Evolutionary conservation across 2,329 filamentous ascomycete species (phyloP).

Genomic region (Aspergillus sergii): DNA sequence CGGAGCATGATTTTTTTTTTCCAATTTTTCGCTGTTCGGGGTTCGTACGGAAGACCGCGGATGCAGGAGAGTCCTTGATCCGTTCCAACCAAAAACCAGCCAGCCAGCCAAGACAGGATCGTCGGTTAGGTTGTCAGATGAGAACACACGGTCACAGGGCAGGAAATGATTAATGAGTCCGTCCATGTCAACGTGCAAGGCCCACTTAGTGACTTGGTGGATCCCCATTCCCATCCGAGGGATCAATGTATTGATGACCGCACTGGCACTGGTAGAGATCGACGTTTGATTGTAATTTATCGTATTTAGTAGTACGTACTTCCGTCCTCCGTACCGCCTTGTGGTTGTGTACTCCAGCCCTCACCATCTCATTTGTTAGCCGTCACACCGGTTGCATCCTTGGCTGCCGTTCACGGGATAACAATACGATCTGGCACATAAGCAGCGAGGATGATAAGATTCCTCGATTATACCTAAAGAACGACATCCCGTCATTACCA

Average conservation of each 20-base stretch:
- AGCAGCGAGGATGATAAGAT: neutral
- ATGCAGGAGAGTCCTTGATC: constrained; percentile 15
- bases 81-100: constrained; percentile 5
- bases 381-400: neutral
- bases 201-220: constrained; percentile 7
- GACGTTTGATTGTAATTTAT: constrained; percentile 7
- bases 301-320: neutral
- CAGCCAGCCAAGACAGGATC: constrained; percentile 20
- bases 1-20: neutral
- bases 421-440: neutral
- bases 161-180: neutral
- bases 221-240: constrained; percentile 10
- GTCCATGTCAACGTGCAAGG: constrained; percentile 15
- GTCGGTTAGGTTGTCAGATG: constrained; percentile 24
- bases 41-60: constrained; percentile 22
- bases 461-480: neutral
- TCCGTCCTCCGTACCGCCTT: constrained; percentile 1
- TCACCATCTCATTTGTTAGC: neutral
- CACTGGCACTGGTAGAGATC: constrained; percentile 11
- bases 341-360: constrained; percentile 4
- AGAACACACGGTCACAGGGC: constrained; percentile 10
- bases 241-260: constrained; percentile 1
- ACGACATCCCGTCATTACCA: neutral
- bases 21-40: neutral
- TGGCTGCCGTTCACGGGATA: neutral